Base-by-base conservation (phyloP, 75 land plant species). In the Selaginella moellendorffii region DNA sequence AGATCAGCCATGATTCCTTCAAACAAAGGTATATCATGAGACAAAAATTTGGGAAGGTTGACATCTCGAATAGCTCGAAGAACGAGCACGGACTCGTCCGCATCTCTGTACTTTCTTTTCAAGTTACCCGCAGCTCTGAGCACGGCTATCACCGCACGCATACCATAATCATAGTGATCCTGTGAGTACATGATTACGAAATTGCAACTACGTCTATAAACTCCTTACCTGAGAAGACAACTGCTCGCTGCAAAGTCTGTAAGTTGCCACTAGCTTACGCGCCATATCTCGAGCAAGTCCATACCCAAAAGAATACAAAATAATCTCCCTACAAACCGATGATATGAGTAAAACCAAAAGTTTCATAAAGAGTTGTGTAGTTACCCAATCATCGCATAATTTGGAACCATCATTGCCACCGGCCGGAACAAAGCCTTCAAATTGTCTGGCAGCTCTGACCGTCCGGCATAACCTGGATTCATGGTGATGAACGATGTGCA, bases 331-430 rank as follows among this genome's bases (percentile, higher is more conserved):
- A 54, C 46, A 56, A 56, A 46, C 18, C 10, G 52, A 18, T 10
- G n/a, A n/a, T n/a, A n/a, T n/a, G n/a, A n/a, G n/a, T n/a, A n/a
- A 36, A 36, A 36, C 46, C 5, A 36, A 36, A 5, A 36, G 5
- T 36, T 5, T 36, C 14, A 36, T 5, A 5, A 5, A 36, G 14
- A 36, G 10, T 36, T 5, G 46, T 14, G n/a, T n/a, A 19, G 12
- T 54, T 71, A 71, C 73, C 73, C 73, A 65, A 71, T 71, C 73
- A 71, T 71, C 14, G 73, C 73, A 65, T 71, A 71, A 53, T 71
- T 71, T 8, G 73, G 73, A 54, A 71, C 73, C 73, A 71, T 71
- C 73, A 71, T 71, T 2, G 73, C 73, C 26, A 71, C 73, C 18
- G 73, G 68, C 10, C 73, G 31, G 23, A 71, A 71, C 1, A 71